A percentile compares a stretch with the other conserved stretches of the same genome.
These are phyloP conservation scores for Immersiporthe knoxdaviesiana DNA, from an alignment of 2,329 filamentous ascomycete species.

Conservation along the genomic window DNA sequence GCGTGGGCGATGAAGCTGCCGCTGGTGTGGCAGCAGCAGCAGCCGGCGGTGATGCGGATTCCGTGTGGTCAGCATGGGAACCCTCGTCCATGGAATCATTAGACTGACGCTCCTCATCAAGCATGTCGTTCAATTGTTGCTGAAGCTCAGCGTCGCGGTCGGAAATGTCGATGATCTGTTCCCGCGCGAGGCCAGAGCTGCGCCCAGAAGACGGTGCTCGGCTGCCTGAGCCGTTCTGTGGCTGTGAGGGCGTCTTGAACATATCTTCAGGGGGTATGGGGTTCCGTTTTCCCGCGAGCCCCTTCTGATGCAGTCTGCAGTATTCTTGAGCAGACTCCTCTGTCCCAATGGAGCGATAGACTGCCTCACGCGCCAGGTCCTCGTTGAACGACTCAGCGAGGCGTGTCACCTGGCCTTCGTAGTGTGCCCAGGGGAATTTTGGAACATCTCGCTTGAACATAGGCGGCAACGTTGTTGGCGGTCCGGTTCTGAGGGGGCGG, in stretches of 20 bases:
- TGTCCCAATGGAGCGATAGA: slow-evolving; percentile 80
- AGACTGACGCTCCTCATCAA: slow-evolving; percentile 33
- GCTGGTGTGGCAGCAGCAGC: slow-evolving; percentile 17
- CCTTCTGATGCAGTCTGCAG: slow-evolving; percentile 64
- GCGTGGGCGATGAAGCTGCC: slow-evolving; percentile 31
- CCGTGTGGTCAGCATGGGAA: slow-evolving; percentile 27
- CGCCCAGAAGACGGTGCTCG: slow-evolving; percentile 23
- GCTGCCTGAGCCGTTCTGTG: slow-evolving; percentile 36
- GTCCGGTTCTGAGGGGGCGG: slow-evolving; percentile 67
- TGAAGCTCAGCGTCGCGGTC: slow-evolving; percentile 36
- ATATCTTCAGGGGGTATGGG: slow-evolving; percentile 68
- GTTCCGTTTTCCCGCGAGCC: slow-evolving; percentile 63
- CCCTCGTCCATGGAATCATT: slow-evolving; percentile 36
- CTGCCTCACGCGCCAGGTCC: slow-evolving; percentile 73
- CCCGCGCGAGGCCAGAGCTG: slow-evolving; percentile 29
- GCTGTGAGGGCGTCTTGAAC: slow-evolving; percentile 39
- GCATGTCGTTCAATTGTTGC: slow-evolving; percentile 33
- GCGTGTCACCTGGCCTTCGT: slow-evolving; percentile 37
- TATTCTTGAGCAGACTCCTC: slow-evolving; percentile 69
- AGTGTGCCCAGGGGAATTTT: slow-evolving; percentile 53
- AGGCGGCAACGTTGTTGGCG: slow-evolving; percentile 33
- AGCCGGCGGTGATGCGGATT: slow-evolving; percentile 16
- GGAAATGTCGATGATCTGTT: slow-evolving; percentile 38
- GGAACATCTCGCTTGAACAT: slow-evolving; percentile 50
- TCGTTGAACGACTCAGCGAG: slow-evolving; percentile 53